Base-by-base conservation (phyloP, 2,329 filamentous ascomycete genomes). In the Monosporascus ibericus region DNA sequence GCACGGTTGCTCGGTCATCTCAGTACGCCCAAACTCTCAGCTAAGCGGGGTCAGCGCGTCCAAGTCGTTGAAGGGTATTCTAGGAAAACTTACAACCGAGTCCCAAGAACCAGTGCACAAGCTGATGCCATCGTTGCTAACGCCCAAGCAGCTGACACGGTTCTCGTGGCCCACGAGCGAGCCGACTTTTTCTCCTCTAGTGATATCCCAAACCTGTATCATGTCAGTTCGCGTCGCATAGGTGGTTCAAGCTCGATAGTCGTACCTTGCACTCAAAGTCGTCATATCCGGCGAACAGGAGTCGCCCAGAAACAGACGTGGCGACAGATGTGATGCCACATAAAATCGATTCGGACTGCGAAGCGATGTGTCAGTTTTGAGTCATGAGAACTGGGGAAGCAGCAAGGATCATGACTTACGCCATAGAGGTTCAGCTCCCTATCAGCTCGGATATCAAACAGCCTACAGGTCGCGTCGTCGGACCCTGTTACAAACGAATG, bases 71-170 rank as follows among this genome's bases (percentile, higher is more conserved):
- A 17, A 34, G n/a, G 20, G 17, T 5, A 9, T 6, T 2, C 3
- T 46, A 36, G n/a, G 5, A 37, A 44, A 52, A 81, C 90, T 77
- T 82, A 97, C 94, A 80, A 96, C 82, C 66, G 94, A 96, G 77
- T 99, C 94, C 94, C 94, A 99, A 63, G 94, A 99, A 72, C 94
- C 94, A 68, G 94, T 99, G 83, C 94, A 97, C 77, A 99, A 80
- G 78, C 92, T 97, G 77, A 97, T 96, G 58, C 92, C 94, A 69
- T 99, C 94, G 72, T 97, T 97, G 80, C 92, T 97, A 64, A 99
- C 94, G 61, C 94, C 94, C 69, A 99, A 78, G 75, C 94, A 99
- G 82, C 92, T 97, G 70, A 99, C 94, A 62, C 94, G 88, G 79
- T 99, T 99, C 75, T 97, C 92, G 73, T 99, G 94, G 65, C 94